phyloP scores from a whole-genome alignment of 192 early-diverging fungal species.

The Fimicolochytrium jonesii region DNA sequence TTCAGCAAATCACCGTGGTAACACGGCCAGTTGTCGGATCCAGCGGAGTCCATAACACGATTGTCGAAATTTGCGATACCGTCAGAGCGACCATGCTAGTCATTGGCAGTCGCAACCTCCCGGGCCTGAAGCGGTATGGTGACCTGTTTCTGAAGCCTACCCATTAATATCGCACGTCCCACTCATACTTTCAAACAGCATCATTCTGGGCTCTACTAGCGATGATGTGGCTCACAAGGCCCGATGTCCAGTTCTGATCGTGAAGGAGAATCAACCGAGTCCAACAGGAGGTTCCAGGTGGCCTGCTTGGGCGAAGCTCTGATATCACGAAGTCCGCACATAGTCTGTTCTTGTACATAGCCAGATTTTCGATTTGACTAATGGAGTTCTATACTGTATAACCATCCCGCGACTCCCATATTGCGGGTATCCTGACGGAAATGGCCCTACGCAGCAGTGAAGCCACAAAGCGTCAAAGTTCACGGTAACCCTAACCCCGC shows the following conservation, averaged over 20 bases:
- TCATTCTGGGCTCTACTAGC: slow-evolving; percentile 7
- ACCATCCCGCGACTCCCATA: too few relatives aligned
- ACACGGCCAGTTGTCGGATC: slow-evolving; percentile 5
- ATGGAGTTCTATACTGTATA: too few relatives aligned
- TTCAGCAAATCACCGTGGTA: slow-evolving; percentile 5
- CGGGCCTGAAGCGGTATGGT: slow-evolving; percentile 1
- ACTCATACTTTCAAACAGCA: neutral
- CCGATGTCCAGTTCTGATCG: slow-evolving; percentile 2
- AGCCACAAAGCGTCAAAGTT: too few relatives aligned
- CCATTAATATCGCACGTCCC: neutral
- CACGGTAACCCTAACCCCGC: too few relatives aligned
- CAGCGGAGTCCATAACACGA: neutral
- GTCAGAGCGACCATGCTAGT: neutral
- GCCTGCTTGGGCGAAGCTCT: neutral
- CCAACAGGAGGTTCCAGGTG: neutral
- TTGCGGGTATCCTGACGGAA: too few relatives aligned
- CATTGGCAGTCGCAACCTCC: neutral
- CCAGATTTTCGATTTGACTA: too few relatives aligned
- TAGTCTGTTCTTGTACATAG: too few relatives aligned
- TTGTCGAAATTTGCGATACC: slow-evolving; percentile 7
- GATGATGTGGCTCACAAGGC: slow-evolving; percentile 5
- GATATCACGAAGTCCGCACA: neutral
- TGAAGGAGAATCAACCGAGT: neutral
- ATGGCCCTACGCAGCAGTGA: too few relatives aligned
- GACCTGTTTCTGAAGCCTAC: neutral